Conservation (phyloP, 495 filamentous ascomycete species). For the Amphirosellinia nigrospora region DNA sequence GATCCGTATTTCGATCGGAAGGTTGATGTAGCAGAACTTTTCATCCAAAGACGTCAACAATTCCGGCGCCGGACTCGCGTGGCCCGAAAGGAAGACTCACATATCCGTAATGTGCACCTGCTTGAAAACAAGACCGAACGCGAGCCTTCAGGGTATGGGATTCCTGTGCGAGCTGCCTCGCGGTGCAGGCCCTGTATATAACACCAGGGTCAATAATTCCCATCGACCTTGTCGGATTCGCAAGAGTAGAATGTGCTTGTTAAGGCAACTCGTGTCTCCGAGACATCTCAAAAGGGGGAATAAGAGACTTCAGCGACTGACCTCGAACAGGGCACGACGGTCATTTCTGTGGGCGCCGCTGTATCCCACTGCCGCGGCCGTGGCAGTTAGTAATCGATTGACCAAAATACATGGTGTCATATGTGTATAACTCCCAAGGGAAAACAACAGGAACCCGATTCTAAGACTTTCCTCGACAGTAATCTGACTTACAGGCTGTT, state of each 20-base stretch:
- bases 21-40: background rate
- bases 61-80: background rate
- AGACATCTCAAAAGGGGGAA: too few relatives aligned
- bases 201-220: too few relatives aligned
- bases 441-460: background rate
- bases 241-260: too few relatives aligned
- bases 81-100: background rate
- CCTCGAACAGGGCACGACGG: background rate
- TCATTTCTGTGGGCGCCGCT: background rate
- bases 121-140: background rate
- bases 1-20: constrained; percentile 7
- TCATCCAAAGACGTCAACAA: background rate
- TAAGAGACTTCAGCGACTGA: too few relatives aligned
- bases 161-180: background rate
- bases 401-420: background rate
- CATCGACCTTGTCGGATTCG: too few relatives aligned
- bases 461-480: background rate
- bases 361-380: background rate
- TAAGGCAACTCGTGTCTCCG: too few relatives aligned
- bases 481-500: background rate
- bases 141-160: constrained; percentile 5
- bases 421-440: background rate
- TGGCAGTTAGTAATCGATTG: background rate
- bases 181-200: background rate
- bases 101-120: background rate